Conservation (phyloP, 805 yeast species). For the Blastobotrys robertii region DNA sequence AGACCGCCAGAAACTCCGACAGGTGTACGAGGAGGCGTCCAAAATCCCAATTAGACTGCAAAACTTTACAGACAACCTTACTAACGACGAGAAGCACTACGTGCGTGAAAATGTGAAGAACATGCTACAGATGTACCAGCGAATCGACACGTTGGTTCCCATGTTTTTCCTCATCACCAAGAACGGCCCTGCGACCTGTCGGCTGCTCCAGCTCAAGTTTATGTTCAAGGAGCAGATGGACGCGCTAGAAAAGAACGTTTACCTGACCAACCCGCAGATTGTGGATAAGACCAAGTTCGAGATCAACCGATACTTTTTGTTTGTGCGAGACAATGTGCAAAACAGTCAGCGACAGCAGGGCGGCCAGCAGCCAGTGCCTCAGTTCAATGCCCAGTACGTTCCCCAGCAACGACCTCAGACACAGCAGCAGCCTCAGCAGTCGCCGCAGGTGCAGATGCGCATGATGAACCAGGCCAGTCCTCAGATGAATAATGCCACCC, state of each 20-base stretch:
- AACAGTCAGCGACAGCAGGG: conserved; percentile 24
- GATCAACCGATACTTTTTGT: conserved; percentile 63
- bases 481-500: too few species aligned
- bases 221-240: conserved; percentile 73
- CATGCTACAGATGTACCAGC: conserved; percentile 44
- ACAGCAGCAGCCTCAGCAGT: conserved; percentile 19
- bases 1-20: conserved; percentile 46
- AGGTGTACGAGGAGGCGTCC: conserved; percentile 60
- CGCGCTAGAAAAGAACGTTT: conserved; percentile 49
- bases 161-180: conserved; percentile 68
- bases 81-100: conserved; percentile 54
- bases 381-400: background rate
- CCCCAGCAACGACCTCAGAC: conserved; percentile 19
- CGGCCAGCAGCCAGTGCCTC: conserved; percentile 8
- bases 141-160: conserved; percentile 69
- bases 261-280: conserved; percentile 62
- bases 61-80: conserved; percentile 48
- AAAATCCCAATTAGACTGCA: conserved; percentile 55
- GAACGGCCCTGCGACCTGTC: conserved; percentile 64
- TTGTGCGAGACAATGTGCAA: conserved; percentile 54
- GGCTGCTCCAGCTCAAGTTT: conserved; percentile 66
- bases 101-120: conserved; percentile 40
- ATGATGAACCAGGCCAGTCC: too few species aligned
- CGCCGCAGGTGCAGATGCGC: conserved; percentile 10
- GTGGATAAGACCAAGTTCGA: conserved; percentile 62